Evolutionary conservation across 2,329 filamentous ascomycete genomes (phyloP).

Genomic region (Gremmenia infestans): DNA sequence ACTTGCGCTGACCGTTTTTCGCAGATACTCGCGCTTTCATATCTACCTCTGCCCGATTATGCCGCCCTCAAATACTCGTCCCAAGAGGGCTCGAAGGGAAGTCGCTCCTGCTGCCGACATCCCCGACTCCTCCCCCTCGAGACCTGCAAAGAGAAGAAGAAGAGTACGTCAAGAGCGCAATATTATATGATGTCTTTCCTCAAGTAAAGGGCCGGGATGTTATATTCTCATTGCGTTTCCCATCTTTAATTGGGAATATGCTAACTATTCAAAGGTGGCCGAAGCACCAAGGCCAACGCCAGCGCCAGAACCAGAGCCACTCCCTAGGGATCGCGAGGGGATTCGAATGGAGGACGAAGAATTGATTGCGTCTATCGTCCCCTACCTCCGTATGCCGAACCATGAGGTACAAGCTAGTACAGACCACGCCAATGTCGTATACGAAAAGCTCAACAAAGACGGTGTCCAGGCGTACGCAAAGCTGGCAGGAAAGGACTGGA

Average conservation of each 20-base stretch:
- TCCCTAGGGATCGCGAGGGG: constrained; percentile 38
- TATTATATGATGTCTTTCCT: neutral
- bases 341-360: constrained; percentile 46
- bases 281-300: constrained; percentile 23
- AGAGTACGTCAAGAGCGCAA: constrained; percentile 40
- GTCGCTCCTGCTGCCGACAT: constrained; percentile 25
- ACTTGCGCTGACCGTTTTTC: neutral
- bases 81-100: constrained; percentile 34
- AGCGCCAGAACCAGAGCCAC: constrained; percentile 32
- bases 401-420: constrained; percentile 53
- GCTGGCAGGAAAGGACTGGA: constrained; percentile 77
- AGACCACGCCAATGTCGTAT: constrained; percentile 59
- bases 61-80: constrained; percentile 37
- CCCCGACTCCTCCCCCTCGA: constrained; percentile 49
- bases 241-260: neutral
- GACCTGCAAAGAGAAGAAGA: constrained; percentile 60
- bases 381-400: constrained; percentile 25
- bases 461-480: constrained; percentile 74
- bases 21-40: neutral
- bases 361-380: constrained; percentile 28
- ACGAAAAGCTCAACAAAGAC: constrained; percentile 52
- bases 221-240: constrained; percentile 1
- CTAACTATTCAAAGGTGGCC: constrained; percentile 29
- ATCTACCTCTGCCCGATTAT: constrained; percentile 23
- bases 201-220: neutral